These are phyloP conservation scores for Nakaseomyces nivariensis DNA, from an alignment of 1,139 yeast genomes.

Conservation along the genomic window DNA sequence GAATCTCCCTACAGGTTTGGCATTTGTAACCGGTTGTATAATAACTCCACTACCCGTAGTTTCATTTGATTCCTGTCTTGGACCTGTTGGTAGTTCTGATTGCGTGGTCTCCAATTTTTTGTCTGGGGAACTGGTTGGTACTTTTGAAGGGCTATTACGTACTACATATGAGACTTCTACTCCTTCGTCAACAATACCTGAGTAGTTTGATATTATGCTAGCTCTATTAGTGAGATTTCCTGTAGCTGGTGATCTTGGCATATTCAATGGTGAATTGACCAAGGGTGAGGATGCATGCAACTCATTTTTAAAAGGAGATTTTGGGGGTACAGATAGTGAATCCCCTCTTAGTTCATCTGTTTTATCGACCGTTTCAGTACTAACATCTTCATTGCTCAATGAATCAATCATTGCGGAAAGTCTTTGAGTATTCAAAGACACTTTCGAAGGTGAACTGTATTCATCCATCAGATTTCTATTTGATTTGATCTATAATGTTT, in stretches of 20 bases:
- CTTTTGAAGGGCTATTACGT: slow-evolving; percentile 8
- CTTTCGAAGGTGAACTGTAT: slow-evolving; percentile 9
- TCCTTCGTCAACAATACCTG: slow-evolving; percentile 39
- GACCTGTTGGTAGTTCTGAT: not conserved
- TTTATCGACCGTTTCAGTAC: not conserved
- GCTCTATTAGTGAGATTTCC: slow-evolving; percentile 28
- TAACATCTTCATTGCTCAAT: slow-evolving; percentile 12
- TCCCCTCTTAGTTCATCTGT: not conserved
- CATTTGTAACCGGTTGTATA: slow-evolving; percentile 12
- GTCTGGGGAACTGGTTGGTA: not conserved
- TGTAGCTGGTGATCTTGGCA: slow-evolving; percentile 8
- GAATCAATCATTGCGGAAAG: slow-evolving; percentile 27
- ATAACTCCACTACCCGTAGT: slow-evolving; percentile 5
- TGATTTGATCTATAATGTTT: too few relatives aligned
- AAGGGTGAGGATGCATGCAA: not conserved
- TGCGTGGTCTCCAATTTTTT: not conserved
- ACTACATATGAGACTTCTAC: slow-evolving; percentile 36
- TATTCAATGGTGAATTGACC: not conserved
- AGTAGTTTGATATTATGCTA: slow-evolving; percentile 37
- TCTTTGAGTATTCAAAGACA: slow-evolving; percentile 18
- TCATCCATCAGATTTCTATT: not conserved
- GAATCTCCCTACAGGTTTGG: slow-evolving; percentile 14
- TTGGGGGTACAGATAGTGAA: not conserved
- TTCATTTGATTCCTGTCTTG: not conserved
- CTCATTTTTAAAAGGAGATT: not conserved